Conservation (phyloP, 1,139 yeast genomes). For the Blastobotrys arbuscula region DNA sequence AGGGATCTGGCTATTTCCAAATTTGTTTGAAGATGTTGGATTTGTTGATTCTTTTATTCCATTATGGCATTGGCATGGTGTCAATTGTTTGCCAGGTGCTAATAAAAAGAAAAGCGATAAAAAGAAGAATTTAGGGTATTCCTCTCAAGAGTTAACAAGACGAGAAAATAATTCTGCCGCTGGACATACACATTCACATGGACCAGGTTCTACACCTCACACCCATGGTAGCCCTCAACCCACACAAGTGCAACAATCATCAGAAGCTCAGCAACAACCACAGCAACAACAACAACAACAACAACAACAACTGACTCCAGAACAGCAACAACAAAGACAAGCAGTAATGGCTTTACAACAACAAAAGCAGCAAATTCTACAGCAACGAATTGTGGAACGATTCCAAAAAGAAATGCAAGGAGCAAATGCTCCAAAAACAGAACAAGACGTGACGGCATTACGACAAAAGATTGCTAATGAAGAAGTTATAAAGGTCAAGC, state of each 20-base stretch:
- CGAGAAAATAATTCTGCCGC: not conserved
- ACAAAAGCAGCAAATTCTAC: slow-evolving; percentile 16
- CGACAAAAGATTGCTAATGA: slow-evolving; percentile 11
- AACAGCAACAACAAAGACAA: slow-evolving; percentile 8
- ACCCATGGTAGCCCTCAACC: not conserved
- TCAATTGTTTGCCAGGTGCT: slow-evolving; percentile 29
- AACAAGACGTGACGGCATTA: slow-evolving; percentile 11
- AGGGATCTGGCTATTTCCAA: slow-evolving; percentile 94
- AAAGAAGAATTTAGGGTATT: slow-evolving; percentile 15
- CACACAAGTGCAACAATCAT: slow-evolving; percentile 1
- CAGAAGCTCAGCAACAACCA: not conserved
- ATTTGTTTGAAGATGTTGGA: slow-evolving; percentile 92
- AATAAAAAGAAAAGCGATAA: slow-evolving; percentile 25
- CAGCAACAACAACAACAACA: not conserved
- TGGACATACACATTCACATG: not conserved
- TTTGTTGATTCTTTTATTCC: slow-evolving; percentile 90
- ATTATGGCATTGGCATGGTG: slow-evolving; percentile 74
- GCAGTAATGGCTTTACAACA: slow-evolving; percentile 6
- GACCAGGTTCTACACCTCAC: not conserved
- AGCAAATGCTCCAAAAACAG: slow-evolving; percentile 11
- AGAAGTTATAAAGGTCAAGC: slow-evolving; percentile 12
- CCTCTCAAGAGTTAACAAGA: not conserved
- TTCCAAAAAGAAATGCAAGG: slow-evolving; percentile 10
- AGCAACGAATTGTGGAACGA: slow-evolving; percentile 9
- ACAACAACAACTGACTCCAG: slow-evolving; percentile 6